phyloP scores from a whole-genome alignment of 805 yeast genomes.

The Nakazawaea ernobii region DNA sequence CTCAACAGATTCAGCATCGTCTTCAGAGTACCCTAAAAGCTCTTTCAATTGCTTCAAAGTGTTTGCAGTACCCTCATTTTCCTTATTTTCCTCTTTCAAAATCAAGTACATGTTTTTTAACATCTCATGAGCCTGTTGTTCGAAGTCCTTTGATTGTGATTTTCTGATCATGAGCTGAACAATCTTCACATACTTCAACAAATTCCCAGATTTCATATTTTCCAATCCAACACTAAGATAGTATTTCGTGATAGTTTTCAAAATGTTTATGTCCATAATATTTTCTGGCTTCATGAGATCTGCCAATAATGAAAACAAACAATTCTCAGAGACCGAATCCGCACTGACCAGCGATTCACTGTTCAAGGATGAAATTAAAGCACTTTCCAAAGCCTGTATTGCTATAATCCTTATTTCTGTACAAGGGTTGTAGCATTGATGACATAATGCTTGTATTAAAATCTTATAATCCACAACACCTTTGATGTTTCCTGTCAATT shows the following conservation, averaged over 20 bases:
- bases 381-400: constrained; percentile 49
- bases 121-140: constrained; percentile 27
- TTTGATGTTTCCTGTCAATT: constrained; percentile 42
- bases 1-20: background rate
- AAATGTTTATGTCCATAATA: constrained; percentile 18
- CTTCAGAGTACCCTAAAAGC: constrained; percentile 3
- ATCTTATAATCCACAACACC: constrained; percentile 41
- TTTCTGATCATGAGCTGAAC: constrained; percentile 11
- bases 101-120: constrained; percentile 27
- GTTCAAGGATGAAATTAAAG: constrained; percentile 36
- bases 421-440: constrained; percentile 87
- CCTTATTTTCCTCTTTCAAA: constrained; percentile 14
- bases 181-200: constrained; percentile 11
- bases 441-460: constrained; percentile 75
- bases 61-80: constrained; percentile 18
- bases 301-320: constrained; percentile 66
- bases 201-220: constrained; percentile 2
- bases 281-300: constrained; percentile 60
- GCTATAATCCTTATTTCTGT: constrained; percentile 68
- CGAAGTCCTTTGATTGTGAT: constrained; percentile 16
- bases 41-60: constrained; percentile 12
- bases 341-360: constrained; percentile 31
- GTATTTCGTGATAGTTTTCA: constrained; percentile 18
- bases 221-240: constrained; percentile 9
- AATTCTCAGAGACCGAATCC: constrained; percentile 61